Evolutionary conservation across 2,329 filamentous ascomycete genomes (phyloP), one percentile per base, ranked within the genome.

Genomic region (Colletotrichum tropicicola): DNA sequence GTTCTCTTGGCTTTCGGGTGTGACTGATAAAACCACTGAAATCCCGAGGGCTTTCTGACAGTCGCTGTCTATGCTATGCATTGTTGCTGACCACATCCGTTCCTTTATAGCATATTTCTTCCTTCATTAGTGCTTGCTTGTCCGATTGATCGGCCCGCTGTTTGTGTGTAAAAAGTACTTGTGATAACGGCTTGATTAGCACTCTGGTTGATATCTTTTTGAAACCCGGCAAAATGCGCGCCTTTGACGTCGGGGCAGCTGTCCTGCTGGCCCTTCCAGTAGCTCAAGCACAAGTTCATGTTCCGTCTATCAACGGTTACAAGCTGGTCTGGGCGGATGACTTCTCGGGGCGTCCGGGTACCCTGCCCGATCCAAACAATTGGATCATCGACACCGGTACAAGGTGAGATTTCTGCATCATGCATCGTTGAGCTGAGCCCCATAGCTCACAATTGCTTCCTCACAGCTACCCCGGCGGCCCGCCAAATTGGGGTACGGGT

Each of bases 311-410:
- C 63, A 65, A 62, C 6, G 79, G 79, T 45, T 79, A 75, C 70
- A 71, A 58, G 13, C 68, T 74, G 7, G 44, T 80, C 27, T 86
- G 82, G 81, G 72, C 77, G 8, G 82, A 84, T 25, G 69, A 68
- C 19, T 86, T 86, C 52, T 39, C 54, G 2, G 84, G 83, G 5
- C 25, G 41, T 1, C 67, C 71, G 19, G 78, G 79, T 28, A 68
- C 71, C 1, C 59, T 71, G 0, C 80, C 81, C 4, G 76, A 77
- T 37, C 39, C 71, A 21, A 70, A 71, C n/a, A 83, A 73, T 47
- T 86, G 84, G 84, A 77, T 80, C 65, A 72, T 79, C 54, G 77
- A 81, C 64, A 68, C 68, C 39, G 83, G 83, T 39, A 77, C 79
- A 15, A 56, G 53, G 53, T 56, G 19, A 44, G 28, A 21, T 21